Conservation (phyloP, 306 rosid genomes). For the Mucuna pruriens region DNA sequence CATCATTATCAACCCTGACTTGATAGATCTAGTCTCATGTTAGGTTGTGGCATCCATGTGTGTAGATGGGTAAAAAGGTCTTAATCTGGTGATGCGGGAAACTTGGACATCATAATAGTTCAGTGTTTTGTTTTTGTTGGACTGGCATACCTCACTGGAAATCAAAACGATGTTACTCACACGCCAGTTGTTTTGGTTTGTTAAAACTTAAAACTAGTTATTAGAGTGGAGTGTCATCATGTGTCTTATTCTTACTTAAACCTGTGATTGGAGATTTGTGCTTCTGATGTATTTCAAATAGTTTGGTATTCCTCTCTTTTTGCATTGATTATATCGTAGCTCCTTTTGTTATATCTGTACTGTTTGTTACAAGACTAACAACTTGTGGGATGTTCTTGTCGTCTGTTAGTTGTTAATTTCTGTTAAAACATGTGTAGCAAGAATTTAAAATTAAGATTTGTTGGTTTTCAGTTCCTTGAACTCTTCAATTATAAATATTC, state of each 20-base stretch:
- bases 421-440: neutral
- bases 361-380: neutral
- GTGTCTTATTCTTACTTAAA: neutral
- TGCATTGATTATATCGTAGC: neutral
- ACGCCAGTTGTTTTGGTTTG: neutral
- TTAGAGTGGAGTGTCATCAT: neutral
- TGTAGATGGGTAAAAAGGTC: neutral
- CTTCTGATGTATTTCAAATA: neutral
- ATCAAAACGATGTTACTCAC: neutral
- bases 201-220: neutral
- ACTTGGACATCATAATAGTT: neutral
- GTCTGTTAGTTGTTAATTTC: neutral
- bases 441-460: neutral
- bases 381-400: neutral
- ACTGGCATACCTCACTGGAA: neutral
- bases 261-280: neutral
- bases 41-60: conserved; percentile 11
- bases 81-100: neutral
- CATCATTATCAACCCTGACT: neutral
- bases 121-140: neutral
- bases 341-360: neutral
- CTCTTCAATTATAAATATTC: neutral
- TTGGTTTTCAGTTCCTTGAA: neutral
- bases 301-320: neutral
- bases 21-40: neutral